Conservation (phyloP, 345 rosid genomes). For the Corchorus olitorius region DNA sequence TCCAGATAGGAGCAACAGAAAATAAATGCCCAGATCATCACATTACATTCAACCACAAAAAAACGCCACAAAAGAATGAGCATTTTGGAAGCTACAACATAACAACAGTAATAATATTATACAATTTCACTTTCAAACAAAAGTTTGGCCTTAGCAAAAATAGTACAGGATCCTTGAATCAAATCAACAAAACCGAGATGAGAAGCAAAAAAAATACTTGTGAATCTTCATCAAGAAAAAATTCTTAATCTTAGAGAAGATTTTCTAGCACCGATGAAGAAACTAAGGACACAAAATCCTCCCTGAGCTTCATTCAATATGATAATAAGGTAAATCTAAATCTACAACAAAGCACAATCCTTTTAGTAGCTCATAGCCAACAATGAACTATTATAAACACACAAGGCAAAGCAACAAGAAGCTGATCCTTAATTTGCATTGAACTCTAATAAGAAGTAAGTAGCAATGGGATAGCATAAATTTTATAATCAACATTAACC, state of each 20-base stretch:
- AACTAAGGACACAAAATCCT: background rate
- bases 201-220: background rate
- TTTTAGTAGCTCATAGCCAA: conserved; percentile 2
- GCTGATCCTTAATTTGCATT: background rate
- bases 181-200: background rate
- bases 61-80: background rate
- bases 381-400: background rate
- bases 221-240: background rate
- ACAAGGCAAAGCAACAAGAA: background rate
- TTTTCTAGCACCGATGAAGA: conserved; percentile 1
- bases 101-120: background rate
- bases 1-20: background rate
- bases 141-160: background rate
- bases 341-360: background rate
- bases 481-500: conserved; percentile 16
- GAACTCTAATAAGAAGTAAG: background rate
- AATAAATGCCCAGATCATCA: background rate
- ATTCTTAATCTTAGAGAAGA: background rate
- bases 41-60: background rate
- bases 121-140: background rate
- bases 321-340: conserved; percentile 11
- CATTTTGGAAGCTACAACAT: background rate
- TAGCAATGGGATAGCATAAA: conserved; percentile 7
- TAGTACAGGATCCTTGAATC: conserved; percentile 9
- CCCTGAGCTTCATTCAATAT: background rate